Evolutionary conservation across 2,329 filamentous ascomycete species (phyloP).

Genomic region (Chrysosporium queenslandicum): DNA sequence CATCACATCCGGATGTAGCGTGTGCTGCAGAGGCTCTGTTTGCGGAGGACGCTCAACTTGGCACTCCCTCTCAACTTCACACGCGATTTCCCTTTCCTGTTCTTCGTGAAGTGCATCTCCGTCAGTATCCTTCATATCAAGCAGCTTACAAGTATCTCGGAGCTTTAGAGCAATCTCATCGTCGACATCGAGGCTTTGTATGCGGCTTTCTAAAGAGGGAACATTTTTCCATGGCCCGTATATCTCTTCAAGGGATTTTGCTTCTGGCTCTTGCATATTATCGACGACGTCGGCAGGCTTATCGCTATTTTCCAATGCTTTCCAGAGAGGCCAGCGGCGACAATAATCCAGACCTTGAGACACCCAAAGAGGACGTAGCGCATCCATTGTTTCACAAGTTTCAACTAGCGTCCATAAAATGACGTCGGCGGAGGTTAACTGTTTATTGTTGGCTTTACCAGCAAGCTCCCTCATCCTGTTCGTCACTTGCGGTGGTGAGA

Average conservation of each 20-base stretch:
- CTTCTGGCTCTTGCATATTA: conserved; percentile 4
- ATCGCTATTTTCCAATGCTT: conserved; percentile 11
- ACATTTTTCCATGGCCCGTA: conserved; percentile 22
- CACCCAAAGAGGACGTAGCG: conserved; percentile 49
- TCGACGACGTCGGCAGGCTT: background rate
- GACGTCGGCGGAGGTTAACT: conserved; percentile 45
- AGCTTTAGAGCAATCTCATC: conserved; percentile 19
- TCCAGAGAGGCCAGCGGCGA: conserved; percentile 40
- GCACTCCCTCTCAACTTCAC: conserved; percentile 53
- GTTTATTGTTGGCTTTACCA: conserved; percentile 1
- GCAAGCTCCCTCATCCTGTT: conserved; percentile 38
- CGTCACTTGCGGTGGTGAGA: conserved; percentile 48
- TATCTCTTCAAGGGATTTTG: conserved; percentile 10
- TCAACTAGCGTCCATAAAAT: conserved; percentile 50
- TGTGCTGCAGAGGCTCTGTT: conserved; percentile 33
- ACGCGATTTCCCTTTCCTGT: conserved; percentile 52
- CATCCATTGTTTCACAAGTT: conserved; percentile 42
- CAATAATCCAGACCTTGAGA: conserved; percentile 40
- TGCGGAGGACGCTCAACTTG: conserved; percentile 43
- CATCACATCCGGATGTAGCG: conserved; percentile 36
- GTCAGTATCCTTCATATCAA: conserved; percentile 24
- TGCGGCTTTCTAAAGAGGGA: conserved; percentile 1
- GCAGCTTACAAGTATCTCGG: background rate
- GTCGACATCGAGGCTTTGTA: conserved; percentile 4
- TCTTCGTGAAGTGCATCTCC: conserved; percentile 49